Conservation (phyloP, 108 stramenopile genomes). For the Pseudonitzschia multiseries region DNA sequence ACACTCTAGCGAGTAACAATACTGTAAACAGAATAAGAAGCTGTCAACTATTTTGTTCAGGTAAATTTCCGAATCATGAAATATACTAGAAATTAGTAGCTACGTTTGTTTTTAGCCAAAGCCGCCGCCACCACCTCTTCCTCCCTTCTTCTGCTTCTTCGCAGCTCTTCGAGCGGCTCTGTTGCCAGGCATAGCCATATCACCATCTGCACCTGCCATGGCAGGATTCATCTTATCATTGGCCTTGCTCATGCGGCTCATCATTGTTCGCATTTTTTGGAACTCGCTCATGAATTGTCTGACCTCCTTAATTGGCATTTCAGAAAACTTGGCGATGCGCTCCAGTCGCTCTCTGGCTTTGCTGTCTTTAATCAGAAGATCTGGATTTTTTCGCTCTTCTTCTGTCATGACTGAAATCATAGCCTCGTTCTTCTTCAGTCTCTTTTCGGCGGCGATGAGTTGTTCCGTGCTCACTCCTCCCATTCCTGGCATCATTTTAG, state of each 20-base stretch:
- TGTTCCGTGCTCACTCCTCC: constrained; percentile 67
- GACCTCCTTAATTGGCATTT: constrained; percentile 66
- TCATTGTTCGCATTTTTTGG: constrained; percentile 94
- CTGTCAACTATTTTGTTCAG: too few relatives aligned
- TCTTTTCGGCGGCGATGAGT: constrained; percentile 64
- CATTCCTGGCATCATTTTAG: constrained; percentile 96
- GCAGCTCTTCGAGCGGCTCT: constrained; percentile 71
- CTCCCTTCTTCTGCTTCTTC: constrained; percentile 85
- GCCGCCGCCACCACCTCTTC: constrained; percentile 79
- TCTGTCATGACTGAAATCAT: constrained; percentile 93
- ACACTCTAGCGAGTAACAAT: too few relatives aligned
- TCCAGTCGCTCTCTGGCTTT: constrained; percentile 67
- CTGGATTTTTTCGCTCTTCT: constrained; percentile 85
- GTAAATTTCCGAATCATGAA: background rate
- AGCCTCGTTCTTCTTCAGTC: constrained; percentile 82
- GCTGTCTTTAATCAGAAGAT: constrained; percentile 81
- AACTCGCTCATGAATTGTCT: constrained; percentile 88
- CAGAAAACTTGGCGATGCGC: constrained; percentile 87
- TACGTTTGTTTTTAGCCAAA: constrained; percentile 44
- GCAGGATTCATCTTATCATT: constrained; percentile 45
- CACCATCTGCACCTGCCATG: constrained; percentile 34
- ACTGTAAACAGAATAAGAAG: too few relatives aligned
- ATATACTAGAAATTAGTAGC: background rate
- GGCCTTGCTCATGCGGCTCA: constrained; percentile 91
- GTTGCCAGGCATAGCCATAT: constrained; percentile 57